Evolutionary conservation across 164 flowering plant species (phyloP).

Genomic region (Taxillus chinensis): DNA sequence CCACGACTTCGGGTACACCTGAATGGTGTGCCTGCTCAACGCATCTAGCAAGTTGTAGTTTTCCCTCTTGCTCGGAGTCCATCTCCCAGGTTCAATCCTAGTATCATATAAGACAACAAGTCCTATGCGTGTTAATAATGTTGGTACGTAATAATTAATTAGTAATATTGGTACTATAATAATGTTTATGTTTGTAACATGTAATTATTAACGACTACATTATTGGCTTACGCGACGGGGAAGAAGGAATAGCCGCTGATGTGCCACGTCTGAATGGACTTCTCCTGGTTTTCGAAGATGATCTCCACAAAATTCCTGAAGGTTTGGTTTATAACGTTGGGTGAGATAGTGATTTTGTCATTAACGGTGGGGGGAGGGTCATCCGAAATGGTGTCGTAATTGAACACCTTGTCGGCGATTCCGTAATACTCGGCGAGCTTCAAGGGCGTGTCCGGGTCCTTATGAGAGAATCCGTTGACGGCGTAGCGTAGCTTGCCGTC

Average conservation of each 20-base stretch:
- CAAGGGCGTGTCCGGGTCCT: slow-evolving; percentile 9
- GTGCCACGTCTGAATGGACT: slow-evolving; percentile 41
- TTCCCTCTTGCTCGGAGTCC: slow-evolving; percentile 44
- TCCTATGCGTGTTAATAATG: background rate
- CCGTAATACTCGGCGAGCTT: slow-evolving; percentile 17
- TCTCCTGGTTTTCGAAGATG: slow-evolving; percentile 50
- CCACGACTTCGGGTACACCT: slow-evolving; percentile 58
- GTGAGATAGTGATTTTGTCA: slow-evolving; percentile 13
- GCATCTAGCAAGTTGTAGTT: slow-evolving; percentile 54
- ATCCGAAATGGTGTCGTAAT: background rate
- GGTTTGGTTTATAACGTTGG: slow-evolving; percentile 33
- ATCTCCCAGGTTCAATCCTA: slow-evolving; percentile 43
- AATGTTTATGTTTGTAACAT: too few species aligned
- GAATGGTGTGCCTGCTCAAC: slow-evolving; percentile 45
- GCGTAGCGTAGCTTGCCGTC: slow-evolving; percentile 16
- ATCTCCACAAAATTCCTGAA: slow-evolving; percentile 42
- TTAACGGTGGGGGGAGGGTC: slow-evolving; percentile 28
- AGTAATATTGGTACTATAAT: background rate
- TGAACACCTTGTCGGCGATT: slow-evolving; percentile 6
- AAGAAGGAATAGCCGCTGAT: slow-evolving; percentile 54
- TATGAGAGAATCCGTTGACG: slow-evolving; percentile 13
- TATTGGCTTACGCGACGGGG: slow-evolving; percentile 36
- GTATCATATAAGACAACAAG: background rate
- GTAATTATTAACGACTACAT: too few species aligned
- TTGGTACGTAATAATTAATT: background rate